Evolutionary conservation across 1,139 yeast genomes (phyloP), one percentile per base, ranked within the genome.

Genomic region (Kodamaea anthophila): DNA sequence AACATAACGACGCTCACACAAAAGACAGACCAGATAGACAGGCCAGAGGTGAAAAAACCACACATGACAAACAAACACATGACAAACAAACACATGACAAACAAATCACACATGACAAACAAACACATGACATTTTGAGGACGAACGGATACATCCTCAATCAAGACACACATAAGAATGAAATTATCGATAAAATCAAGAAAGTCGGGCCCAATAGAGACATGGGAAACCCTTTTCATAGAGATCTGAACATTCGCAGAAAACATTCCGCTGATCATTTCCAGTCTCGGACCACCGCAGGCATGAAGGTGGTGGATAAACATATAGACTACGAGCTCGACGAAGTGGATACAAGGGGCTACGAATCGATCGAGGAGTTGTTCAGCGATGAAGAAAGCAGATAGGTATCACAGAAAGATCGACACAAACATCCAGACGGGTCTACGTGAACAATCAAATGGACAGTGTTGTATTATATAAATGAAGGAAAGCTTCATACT

Each of bases 321-420:
- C 18, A 6, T 16, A 16, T 16, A 6, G 9, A 9, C 24, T 11
- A 23, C 7, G 20, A 9, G 14, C 13, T 12, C 10, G 10, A 30
- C 14, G 26, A 32, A 18, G 32, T 36, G 18, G 35, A 28, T 23
- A 29, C 32, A 4, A 36, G 26, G 13, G 53, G 48, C 4, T 41
- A 49, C 26, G 44, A 43, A 11, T 49, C 55, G 5, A 43, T 50
- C 4, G 54, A 48, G 18, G 54, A 49, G 35, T 31, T 48, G 21
- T 50, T 50, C 25, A 31, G 40, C 5, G 38, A n/a, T n/a, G n/a
- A n/a, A n/a, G n/a, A n/a, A n/a, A n/a, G n/a, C n/a, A n/a, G n/a
- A n/a, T n/a, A n/a, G n/a, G n/a, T n/a, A n/a, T n/a, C n/a, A n/a
- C n/a, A n/a, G n/a, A n/a, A n/a, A n/a, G n/a, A n/a, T n/a, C n/a